A percentile compares a stretch with the other conserved stretches of the same genome.
Evolutionary conservation across 768 basidiomycete genomes (phyloP).

Genomic region (Rhodotorula taiwanensis): DNA sequence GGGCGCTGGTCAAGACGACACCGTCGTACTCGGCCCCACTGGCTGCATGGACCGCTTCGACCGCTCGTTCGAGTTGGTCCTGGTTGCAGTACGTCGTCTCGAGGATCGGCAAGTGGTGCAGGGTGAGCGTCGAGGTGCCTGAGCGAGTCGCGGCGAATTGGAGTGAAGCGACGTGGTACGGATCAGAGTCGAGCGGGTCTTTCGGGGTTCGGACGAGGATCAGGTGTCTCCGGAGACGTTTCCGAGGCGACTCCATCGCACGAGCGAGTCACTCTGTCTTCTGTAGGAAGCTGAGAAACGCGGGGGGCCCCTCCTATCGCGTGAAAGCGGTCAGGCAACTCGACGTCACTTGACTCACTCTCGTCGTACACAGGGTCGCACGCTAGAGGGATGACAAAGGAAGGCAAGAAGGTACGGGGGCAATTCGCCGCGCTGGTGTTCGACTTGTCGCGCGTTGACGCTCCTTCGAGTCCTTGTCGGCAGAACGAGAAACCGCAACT

Average conservation of each 20-base stretch:
- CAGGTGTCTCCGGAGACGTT: slow-evolving; percentile 24
- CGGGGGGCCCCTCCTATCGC: no score
- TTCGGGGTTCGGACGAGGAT: slow-evolving; percentile 49
- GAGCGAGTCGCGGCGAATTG: background rate
- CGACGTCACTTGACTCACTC: no score
- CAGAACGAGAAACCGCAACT: slow-evolving; percentile 51
- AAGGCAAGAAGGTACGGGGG: slow-evolving; percentile 1
- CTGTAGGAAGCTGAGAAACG: no score
- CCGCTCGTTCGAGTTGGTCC: slow-evolving; percentile 49
- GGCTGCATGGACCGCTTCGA: slow-evolving; percentile 44
- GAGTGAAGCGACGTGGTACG: background rate
- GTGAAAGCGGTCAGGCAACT: no score
- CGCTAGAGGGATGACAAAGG: slow-evolving; percentile 3
- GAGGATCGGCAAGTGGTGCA: slow-evolving; percentile 59
- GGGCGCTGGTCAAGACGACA: slow-evolving; percentile 70
- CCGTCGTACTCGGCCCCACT: slow-evolving; percentile 47
- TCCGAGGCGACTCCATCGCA: background rate
- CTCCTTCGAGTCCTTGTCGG: no score
- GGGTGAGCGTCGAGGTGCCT: background rate
- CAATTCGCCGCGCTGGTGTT: no score
- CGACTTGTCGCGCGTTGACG: no score
- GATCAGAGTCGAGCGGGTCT: slow-evolving; percentile 31
- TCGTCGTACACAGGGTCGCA: no score
- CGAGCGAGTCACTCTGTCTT: no score
- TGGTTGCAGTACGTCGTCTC: slow-evolving; percentile 59